phyloP scores from a whole-genome alignment of 2,329 filamentous ascomycete genomes.

The Pseudocercospora cruenta region DNA sequence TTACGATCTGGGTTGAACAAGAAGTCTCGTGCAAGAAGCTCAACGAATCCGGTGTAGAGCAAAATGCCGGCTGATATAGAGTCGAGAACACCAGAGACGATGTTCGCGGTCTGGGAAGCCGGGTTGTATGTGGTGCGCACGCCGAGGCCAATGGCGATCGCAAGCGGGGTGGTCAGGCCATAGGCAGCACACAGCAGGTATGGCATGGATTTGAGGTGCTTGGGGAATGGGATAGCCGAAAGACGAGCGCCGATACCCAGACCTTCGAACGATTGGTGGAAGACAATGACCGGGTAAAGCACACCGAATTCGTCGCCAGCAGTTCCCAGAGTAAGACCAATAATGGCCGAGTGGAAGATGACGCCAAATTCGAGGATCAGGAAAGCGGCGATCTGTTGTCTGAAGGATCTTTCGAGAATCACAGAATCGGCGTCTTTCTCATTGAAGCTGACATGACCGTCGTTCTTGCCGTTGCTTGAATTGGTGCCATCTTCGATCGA shows the following conservation, averaged over 20 bases:
- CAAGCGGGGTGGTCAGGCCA: conserved; percentile 79
- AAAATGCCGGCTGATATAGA: conserved; percentile 86
- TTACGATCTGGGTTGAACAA: conserved; percentile 73
- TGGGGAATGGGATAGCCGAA: conserved; percentile 76
- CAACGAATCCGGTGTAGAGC: conserved; percentile 52
- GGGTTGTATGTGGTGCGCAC: conserved; percentile 68
- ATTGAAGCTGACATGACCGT: conserved; percentile 19
- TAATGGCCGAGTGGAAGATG: conserved; percentile 51
- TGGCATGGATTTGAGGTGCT: conserved; percentile 70
- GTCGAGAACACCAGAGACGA: conserved; percentile 88
- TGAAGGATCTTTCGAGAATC: conserved; percentile 52
- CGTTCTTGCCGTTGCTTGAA: conserved; percentile 11
- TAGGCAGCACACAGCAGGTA: conserved; percentile 73
- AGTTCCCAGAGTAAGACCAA: conserved; percentile 70
- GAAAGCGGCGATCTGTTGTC: conserved; percentile 80
- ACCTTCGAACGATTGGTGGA: conserved; percentile 93
- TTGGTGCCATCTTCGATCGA: conserved; percentile 17
- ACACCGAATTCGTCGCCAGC: conserved; percentile 62
- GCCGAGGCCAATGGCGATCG: conserved; percentile 81
- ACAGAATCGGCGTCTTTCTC: conserved; percentile 26
- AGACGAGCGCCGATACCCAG: conserved; percentile 85
- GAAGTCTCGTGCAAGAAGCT: conserved; percentile 54
- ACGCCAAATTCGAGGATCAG: conserved; percentile 96
- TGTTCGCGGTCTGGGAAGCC: conserved; percentile 64
- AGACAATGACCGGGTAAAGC: conserved; percentile 69